Conservation (phyloP, 1,284 basidiomycete genomes). For the Ustilago vetiveriae region DNA sequence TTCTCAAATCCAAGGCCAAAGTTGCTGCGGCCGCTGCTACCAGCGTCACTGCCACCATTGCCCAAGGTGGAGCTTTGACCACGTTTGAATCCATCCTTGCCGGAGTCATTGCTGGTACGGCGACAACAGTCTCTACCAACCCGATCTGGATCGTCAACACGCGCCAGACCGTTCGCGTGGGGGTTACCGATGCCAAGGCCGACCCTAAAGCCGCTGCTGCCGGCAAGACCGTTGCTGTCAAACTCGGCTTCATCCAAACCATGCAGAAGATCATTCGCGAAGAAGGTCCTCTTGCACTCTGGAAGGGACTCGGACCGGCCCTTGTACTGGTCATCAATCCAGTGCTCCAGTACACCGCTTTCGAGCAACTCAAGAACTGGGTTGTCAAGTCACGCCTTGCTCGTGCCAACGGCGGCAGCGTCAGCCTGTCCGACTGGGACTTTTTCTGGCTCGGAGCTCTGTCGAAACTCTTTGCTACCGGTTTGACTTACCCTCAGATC, state of each 20-base stretch:
- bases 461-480: slow-evolving; percentile 64
- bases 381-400: slow-evolving; percentile 56
- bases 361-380: slow-evolving; percentile 65
- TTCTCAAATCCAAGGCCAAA: slow-evolving; percentile 60
- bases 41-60: slow-evolving; percentile 57
- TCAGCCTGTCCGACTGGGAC: slow-evolving; percentile 60
- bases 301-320: slow-evolving; percentile 94
- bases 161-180: slow-evolving; percentile 73
- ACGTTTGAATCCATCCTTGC: slow-evolving; percentile 90
- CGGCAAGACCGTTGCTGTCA: slow-evolving; percentile 18
- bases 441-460: slow-evolving; percentile 66
- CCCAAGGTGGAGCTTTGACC: slow-evolving; percentile 71
- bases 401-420: slow-evolving; percentile 28
- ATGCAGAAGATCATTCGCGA: slow-evolving; percentile 78
- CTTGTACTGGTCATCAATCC: slow-evolving; percentile 94
- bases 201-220: slow-evolving; percentile 25
- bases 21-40: slow-evolving; percentile 69
- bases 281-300: slow-evolving; percentile 84
- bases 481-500: slow-evolving; percentile 66
- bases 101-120: slow-evolving; percentile 87
- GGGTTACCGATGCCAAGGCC: slow-evolving; percentile 27
- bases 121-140: slow-evolving; percentile 89
- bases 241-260: slow-evolving; percentile 71
- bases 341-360: slow-evolving; percentile 73
- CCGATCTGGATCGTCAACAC: slow-evolving; percentile 79